These are phyloP conservation scores for Vigna angularis DNA, from an alignment of 306 rosid genomes.

Conservation along the genomic window DNA sequence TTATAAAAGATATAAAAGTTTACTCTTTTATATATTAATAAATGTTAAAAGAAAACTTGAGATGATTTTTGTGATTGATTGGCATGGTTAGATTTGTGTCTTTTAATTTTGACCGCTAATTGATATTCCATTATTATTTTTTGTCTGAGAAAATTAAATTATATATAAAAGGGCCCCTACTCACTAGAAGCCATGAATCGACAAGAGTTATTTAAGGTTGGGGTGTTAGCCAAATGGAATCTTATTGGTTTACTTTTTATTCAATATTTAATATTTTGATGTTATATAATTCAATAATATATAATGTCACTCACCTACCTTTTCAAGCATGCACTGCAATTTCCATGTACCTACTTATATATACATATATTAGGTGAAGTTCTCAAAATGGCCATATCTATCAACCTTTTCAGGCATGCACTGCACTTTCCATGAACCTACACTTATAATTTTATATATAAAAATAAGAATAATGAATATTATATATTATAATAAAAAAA, in stretches of 20 bases:
- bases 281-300: background rate
- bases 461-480: too few relatives aligned
- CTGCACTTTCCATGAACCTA: too few relatives aligned
- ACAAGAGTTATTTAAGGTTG: slow-evolving; percentile 13
- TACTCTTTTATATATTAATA: too few relatives aligned
- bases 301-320: slow-evolving; percentile 16
- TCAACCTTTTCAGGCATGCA: background rate
- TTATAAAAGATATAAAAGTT: too few relatives aligned
- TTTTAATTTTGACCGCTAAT: background rate
- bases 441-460: too few relatives aligned
- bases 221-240: slow-evolving; percentile 41
- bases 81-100: background rate
- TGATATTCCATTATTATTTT: background rate
- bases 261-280: background rate
- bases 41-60: background rate
- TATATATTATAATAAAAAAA: too few relatives aligned
- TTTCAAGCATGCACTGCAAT: slow-evolving; percentile 45
- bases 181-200: background rate
- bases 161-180: background rate
- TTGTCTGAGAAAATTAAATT: background rate
- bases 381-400: slow-evolving; percentile 35
- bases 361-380: background rate
- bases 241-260: slow-evolving; percentile 28
- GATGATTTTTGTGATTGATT: background rate
- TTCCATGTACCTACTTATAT: slow-evolving; percentile 42